A percentile compares a stretch with the other conserved stretches of the same genome.
These are phyloP conservation scores for Nematocida displodere DNA, from an alignment of 371 early-diverging fungal genomes.

Conservation along the genomic window DNA sequence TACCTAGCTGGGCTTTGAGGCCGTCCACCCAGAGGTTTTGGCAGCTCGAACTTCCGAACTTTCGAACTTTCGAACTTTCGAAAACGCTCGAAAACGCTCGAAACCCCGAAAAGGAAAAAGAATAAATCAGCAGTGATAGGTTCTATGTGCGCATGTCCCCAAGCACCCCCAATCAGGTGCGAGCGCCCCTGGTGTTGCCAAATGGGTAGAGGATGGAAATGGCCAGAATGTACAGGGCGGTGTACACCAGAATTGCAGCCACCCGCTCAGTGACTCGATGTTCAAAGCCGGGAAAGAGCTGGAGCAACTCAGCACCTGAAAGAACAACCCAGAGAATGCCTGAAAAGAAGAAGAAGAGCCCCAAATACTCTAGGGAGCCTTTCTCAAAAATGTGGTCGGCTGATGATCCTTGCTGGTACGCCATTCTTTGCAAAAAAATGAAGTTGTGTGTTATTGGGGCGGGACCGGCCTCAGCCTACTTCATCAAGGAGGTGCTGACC, in stretches of 20 bases:
- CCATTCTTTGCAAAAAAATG: constrained; percentile 46
- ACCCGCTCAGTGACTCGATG: constrained; percentile 5
- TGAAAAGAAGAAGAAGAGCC: constrained; percentile 7
- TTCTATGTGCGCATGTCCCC: no score
- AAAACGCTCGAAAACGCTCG: no score
- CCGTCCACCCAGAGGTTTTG: no score
- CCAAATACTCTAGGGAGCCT: constrained; percentile 23
- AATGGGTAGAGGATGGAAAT: not conserved
- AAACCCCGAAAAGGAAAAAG: no score
- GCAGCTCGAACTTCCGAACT: no score
- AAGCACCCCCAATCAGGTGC: no score
- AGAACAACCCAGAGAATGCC: constrained; percentile 5
- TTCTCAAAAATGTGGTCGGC: constrained; percentile 29
- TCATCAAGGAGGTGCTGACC: constrained; percentile 71
- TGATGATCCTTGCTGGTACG: not conserved
- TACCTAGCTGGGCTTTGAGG: not conserved
- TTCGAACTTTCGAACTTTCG: no score
- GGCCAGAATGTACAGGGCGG: not conserved
- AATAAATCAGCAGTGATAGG: no score
- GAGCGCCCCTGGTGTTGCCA: no score
- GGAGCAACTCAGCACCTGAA: not conserved
- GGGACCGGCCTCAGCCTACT: constrained; percentile 85
- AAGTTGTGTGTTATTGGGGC: constrained; percentile 70
- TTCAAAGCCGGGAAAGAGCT: not conserved
- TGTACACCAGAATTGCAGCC: constrained; percentile 7